Base-by-base conservation (phyloP, 192 early-diverging fungal species). In the Backusella westeae region DNA sequence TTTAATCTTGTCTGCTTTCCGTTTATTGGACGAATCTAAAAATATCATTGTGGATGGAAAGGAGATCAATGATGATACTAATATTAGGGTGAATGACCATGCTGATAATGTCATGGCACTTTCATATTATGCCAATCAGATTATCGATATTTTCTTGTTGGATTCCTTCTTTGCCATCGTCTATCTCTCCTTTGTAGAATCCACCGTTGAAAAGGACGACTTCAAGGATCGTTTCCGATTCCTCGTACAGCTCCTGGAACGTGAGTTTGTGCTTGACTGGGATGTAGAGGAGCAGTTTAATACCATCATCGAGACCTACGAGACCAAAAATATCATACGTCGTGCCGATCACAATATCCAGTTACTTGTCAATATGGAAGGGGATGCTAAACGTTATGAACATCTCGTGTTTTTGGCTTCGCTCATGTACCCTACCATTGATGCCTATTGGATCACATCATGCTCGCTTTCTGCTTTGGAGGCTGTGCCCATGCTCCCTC, bases 41-140 rank as follows among this genome's bases (percentile, higher is more conserved):
- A 83, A 83, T 65, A 49, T 83, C 10, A 72, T 83, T 36, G 75
- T 83, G 23, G 82, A 83, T 69, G 72, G 78, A 46, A 83, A 77
- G 56, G 75, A 79, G 39, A 67, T 79, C 1, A 80, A 44, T 35
- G 82, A 80, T 35, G 78, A 83, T 74, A 83, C 78, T 3, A 79
- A 80, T 34, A 67, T 83, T 10, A 66, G 75, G n/a, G 75, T 80
- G 14, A 80, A 79, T 14, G 82, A 83, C 26, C 82, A 83, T 42
- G 78, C 82, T 19, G 82, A 83, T 34, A 83, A 83, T 65, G 73
- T 83, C 6, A 83, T 83, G 82, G 59, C 76, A 0, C 63, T 83
- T 34, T 79, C 78, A 23, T 83, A 83, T 26, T 80, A 80, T 72
- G 71, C 82, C 17, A 83, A 83, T 44, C 82, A 83, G 56, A 67